Percentiles rank a stretch among this genome's conserved stretches.
Conservation (phyloP, 2,329 filamentous ascomycete genomes). For the Botrytis tulipae region DNA sequence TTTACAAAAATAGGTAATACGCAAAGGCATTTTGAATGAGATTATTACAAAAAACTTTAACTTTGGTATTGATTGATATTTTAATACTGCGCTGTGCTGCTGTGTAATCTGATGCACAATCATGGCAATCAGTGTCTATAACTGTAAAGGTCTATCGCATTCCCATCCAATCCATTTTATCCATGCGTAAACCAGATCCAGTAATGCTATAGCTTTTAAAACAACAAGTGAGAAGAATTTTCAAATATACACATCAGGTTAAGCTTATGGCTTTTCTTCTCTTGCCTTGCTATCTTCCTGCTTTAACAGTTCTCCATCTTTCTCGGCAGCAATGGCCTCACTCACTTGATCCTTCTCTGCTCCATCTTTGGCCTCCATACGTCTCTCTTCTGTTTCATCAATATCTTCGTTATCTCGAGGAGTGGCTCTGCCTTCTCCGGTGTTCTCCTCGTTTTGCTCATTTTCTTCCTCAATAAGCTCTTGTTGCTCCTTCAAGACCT, state of each 20-base stretch:
- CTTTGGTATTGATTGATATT: neutral
- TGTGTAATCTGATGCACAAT: constrained; percentile 4
- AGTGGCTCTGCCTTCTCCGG: constrained; percentile 69
- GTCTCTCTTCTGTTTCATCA: constrained; percentile 84
- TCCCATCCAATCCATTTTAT: constrained; percentile 25
- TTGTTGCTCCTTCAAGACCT: constrained; percentile 97
- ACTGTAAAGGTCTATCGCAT: constrained; percentile 15
- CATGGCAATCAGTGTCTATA: constrained; percentile 20
- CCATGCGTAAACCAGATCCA: constrained; percentile 29
- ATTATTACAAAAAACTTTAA: neutral
- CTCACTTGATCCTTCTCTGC: constrained; percentile 48
- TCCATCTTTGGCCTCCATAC: constrained; percentile 49
- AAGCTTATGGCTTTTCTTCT: constrained; percentile 25
- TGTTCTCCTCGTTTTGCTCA: constrained; percentile 80
- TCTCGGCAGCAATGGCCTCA: constrained; percentile 57
- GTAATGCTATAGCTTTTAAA: constrained; percentile 28
- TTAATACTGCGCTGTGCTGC: constrained; percentile 6
- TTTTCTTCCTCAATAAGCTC: constrained; percentile 98
- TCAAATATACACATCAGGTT: constrained; percentile 21
- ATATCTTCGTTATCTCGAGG: constrained; percentile 89
- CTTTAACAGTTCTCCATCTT: constrained; percentile 48
- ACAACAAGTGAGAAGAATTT: constrained; percentile 32
- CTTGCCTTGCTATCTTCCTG: constrained; percentile 41
- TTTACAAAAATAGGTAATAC: no score
- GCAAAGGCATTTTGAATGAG: neutral